Evolutionary conservation across 2,329 filamentous ascomycete species (phyloP), one percentile per base, ranked within the genome.

Genomic region (Ceratocystis smalleyi): DNA sequence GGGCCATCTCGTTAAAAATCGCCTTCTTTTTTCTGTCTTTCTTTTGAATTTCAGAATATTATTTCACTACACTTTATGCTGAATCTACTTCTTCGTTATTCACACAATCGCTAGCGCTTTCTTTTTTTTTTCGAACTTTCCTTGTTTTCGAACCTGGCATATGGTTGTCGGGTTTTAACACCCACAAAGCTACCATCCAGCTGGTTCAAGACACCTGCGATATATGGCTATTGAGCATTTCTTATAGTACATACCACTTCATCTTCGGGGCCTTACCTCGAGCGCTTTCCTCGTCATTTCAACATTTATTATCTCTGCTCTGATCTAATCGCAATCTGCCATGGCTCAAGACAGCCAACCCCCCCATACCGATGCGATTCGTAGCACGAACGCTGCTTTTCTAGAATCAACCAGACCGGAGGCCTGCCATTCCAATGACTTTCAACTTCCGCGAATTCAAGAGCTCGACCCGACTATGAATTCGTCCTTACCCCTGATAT

Each of bases 361-460:
- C 22, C 55, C 32, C 10, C 22, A 17, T 45, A 6, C 57, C 51
- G 57, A 54, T 55, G 47, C 63, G 27, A 47, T 22, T 30, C 63
- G 27, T n/a, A 35, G 35, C 19, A 61, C 35, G 15, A 35, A 43
- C 57, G 43, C 49, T 17, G 32, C 43, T 27, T 61, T 64, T 32
- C 43, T 51, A 43, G 55, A 59, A 54, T 30, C 62, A 49, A 27
- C 49, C 51, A 43, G 22, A 5, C 8, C 8, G 32, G 24, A 27
- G 54, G 15, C 24, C 17, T 57, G 15, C 10, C 54, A 30, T 10
- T 57, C 54, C 8, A 57, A 17, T 35, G 60, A 65, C 17, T 5
- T 64, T 8, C 62, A 59, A 15, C 49, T 64, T n/a, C 65, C 65
- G 49, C 59, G 62, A 19, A 64, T 66, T 32, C 57, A 61, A 47